These are phyloP conservation scores for Chlorella sorokiniana DNA, from an alignment of 139 green algal species.

Conservation along the genomic window DNA sequence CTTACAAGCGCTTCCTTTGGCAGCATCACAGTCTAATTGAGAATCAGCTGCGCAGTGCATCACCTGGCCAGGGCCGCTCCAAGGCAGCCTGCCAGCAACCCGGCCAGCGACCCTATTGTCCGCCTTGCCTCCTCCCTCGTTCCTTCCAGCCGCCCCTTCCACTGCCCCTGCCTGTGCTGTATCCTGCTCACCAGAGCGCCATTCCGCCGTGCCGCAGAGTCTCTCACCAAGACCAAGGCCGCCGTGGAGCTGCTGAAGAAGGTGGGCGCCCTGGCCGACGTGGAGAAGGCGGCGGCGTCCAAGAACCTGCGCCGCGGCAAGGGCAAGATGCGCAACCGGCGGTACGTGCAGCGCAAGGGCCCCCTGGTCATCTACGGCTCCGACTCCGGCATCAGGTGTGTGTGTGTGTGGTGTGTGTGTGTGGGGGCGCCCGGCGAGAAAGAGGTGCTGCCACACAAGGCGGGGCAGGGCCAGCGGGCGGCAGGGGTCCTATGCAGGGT, in stretches of 20 bases:
- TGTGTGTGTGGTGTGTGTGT: background rate
- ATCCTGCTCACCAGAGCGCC: too few species aligned
- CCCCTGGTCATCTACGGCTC: conserved; percentile 93
- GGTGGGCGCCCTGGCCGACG: conserved; percentile 85
- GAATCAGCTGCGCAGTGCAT: too few species aligned
- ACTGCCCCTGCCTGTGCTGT: background rate
- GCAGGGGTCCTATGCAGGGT: too few species aligned
- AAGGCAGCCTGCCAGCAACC: too few species aligned
- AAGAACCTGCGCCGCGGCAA: conserved; percentile 77
- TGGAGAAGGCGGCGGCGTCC: conserved; percentile 87
- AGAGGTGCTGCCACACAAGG: too few species aligned
- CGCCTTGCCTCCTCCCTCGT: too few species aligned
- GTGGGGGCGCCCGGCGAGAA: too few species aligned
- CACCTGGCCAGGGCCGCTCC: too few species aligned
- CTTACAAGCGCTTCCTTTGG: too few species aligned
- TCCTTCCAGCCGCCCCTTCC: background rate
- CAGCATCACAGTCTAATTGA: too few species aligned
- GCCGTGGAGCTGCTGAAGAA: conserved; percentile 89
- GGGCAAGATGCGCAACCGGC: conserved; percentile 98
- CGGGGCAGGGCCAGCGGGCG: too few species aligned
- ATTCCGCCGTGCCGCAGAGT: conserved; percentile 51
- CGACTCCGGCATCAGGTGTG: conserved; percentile 77
- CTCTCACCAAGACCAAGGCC: conserved; percentile 92
- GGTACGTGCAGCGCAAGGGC: conserved; percentile 93
- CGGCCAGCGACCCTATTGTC: too few species aligned